phyloP scores from a whole-genome alignment of 352 stramenopile genomes.

The Phytophthora sp. region DNA sequence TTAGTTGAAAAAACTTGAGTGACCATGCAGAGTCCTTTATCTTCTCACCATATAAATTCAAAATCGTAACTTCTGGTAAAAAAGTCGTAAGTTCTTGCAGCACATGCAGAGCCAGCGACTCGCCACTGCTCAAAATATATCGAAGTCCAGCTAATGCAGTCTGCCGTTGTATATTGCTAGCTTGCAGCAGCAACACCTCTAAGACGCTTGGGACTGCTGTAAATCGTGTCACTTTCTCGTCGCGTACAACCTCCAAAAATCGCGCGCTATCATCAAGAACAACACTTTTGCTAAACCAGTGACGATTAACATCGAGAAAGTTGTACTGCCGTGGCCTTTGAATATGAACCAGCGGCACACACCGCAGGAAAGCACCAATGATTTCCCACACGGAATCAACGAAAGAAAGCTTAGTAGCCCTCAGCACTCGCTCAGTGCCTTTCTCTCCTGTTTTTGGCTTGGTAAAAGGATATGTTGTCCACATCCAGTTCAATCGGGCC shows the following conservation, averaged over 20 bases:
- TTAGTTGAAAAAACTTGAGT: too few species aligned
- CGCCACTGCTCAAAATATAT: constrained; percentile 60
- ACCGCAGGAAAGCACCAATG: constrained; percentile 46
- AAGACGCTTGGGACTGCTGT: constrained; percentile 61
- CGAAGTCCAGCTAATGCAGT: constrained; percentile 25
- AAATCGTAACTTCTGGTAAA: constrained; percentile 39
- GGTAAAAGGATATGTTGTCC: constrained; percentile 41
- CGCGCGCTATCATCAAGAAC: constrained; percentile 39
- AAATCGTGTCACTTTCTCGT: constrained; percentile 42
- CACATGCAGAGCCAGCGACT: constrained; percentile 40
- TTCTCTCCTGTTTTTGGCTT: neutral
- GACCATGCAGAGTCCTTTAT: neutral
- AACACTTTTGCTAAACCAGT: too few species aligned
- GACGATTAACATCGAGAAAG: too few species aligned
- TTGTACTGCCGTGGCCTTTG: neutral
- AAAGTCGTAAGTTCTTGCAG: constrained; percentile 15
- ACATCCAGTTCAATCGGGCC: constrained; percentile 62
- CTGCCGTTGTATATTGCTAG: neutral
- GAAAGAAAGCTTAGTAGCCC: constrained; percentile 53
- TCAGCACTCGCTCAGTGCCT: constrained; percentile 39
- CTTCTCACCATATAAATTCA: constrained; percentile 67
- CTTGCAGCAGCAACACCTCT: constrained; percentile 45
- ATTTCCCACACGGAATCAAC: constrained; percentile 69
- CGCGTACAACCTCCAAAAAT: constrained; percentile 33
- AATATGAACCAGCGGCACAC: constrained; percentile 49